Percentiles rank a stretch among this genome's conserved stretches.
Evolutionary conservation across 345 rosid genomes (phyloP).

Genomic region (Odontarrhena argentea): DNA sequence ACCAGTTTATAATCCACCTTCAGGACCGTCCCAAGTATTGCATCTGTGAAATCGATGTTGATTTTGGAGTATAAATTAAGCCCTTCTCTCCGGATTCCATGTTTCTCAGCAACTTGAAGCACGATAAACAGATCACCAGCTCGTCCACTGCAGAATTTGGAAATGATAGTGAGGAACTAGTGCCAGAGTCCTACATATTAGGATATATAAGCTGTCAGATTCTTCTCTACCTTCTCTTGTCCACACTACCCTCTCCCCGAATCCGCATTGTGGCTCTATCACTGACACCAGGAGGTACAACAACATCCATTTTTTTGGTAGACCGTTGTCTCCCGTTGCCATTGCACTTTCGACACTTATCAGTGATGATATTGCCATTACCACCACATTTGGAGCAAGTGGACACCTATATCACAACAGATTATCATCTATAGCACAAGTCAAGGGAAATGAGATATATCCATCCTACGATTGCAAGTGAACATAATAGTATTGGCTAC

Average conservation of each 20-base stretch:
- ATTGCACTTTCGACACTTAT: constrained; percentile 61
- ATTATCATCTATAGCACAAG: constrained; percentile 35
- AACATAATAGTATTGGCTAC: constrained; percentile 16
- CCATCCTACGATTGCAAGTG: no score
- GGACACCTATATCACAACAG: constrained; percentile 63
- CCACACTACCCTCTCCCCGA: constrained; percentile 69
- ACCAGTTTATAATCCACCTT: constrained; percentile 51
- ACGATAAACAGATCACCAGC: constrained; percentile 74
- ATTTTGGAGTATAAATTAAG: constrained; percentile 77
- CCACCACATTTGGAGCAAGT: constrained; percentile 85
- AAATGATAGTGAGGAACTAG: constrained; percentile 14
- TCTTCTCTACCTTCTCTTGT: constrained; percentile 60
- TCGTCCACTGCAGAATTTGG: constrained; percentile 51
- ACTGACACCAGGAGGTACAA: constrained; percentile 78
- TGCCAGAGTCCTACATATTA: not conserved
- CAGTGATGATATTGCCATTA: constrained; percentile 76
- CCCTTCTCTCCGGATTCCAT: constrained; percentile 80
- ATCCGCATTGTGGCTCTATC: constrained; percentile 75
- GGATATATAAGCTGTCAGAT: not conserved
- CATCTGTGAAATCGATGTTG: constrained; percentile 73
- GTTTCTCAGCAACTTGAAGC: constrained; percentile 68
- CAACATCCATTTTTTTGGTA: constrained; percentile 55
- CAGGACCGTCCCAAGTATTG: constrained; percentile 69
- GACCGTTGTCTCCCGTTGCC: constrained; percentile 68
- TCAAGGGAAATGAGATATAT: constrained; percentile 26